Evolutionary conservation across 1,139 yeast species (phyloP).

Genomic region (Arxiozyma slooffiae): DNA sequence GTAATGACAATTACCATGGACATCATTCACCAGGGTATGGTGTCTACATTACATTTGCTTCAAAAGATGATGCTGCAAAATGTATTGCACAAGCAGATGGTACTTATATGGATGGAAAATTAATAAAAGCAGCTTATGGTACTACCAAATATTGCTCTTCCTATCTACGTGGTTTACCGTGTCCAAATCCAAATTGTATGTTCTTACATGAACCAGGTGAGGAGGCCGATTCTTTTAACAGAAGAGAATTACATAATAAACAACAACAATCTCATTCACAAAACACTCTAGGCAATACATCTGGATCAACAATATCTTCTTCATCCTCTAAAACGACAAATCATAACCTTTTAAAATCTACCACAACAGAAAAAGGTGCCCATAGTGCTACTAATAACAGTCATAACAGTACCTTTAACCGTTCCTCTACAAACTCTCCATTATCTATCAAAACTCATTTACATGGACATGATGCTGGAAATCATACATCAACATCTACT

Average conservation of each 20-base stretch:
- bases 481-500: slow-evolving; percentile 13
- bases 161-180: slow-evolving; percentile 85
- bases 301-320: slow-evolving; percentile 1
- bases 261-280: slow-evolving; percentile 12
- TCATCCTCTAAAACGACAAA: neutral
- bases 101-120: slow-evolving; percentile 80
- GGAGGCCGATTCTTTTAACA: slow-evolving; percentile 92
- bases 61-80: slow-evolving; percentile 86
- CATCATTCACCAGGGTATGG: slow-evolving; percentile 71
- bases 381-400: slow-evolving; percentile 7
- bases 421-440: slow-evolving; percentile 19
- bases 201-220: slow-evolving; percentile 98
- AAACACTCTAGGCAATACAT: neutral
- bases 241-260: slow-evolving; percentile 68
- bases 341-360: slow-evolving; percentile 4
- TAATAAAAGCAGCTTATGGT: slow-evolving; percentile 90
- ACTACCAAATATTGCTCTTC: slow-evolving; percentile 97
- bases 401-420: slow-evolving; percentile 2
- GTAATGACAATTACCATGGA: slow-evolving; percentile 28
- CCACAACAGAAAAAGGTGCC: slow-evolving; percentile 9
- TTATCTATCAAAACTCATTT: slow-evolving; percentile 23
- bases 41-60: slow-evolving; percentile 88
- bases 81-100: slow-evolving; percentile 95
- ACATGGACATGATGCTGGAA: slow-evolving; percentile 17
- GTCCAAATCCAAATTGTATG: slow-evolving; percentile 99